These are phyloP conservation scores for Colletotrichum plurivorum DNA, from an alignment of 2,329 filamentous ascomycete genomes.

Conservation along the genomic window DNA sequence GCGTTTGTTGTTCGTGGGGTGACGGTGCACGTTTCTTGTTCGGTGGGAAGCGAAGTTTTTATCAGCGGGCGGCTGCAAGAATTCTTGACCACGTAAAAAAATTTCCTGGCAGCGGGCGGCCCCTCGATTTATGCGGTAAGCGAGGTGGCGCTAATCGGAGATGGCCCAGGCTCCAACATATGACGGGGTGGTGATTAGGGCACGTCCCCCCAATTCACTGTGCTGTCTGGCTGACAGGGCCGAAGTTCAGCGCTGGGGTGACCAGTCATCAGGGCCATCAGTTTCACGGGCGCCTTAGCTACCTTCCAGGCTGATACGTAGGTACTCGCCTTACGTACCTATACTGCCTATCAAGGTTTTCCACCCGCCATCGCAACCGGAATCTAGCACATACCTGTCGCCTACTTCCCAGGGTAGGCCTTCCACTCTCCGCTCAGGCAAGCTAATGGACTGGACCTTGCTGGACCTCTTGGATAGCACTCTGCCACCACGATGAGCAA, in stretches of 20 bases:
- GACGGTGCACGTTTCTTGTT: conserved; percentile 48
- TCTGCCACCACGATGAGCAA: no score
- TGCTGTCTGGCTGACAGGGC: not conserved
- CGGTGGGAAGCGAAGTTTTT: conserved; percentile 44
- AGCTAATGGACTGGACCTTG: no score
- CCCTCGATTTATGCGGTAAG: conserved; percentile 41
- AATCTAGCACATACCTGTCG: no score
- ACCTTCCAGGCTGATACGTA: no score
- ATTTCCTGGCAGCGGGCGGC: conserved; percentile 46
- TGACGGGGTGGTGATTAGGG: conserved; percentile 33
- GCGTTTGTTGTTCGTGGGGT: conserved; percentile 43
- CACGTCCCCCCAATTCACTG: conserved; percentile 33
- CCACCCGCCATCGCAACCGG: no score
- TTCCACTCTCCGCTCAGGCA: no score
- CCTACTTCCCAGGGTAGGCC: no score
- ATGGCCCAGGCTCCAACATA: conserved; percentile 5
- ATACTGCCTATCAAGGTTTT: no score
- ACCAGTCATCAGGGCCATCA: no score
- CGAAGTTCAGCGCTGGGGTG: not conserved
- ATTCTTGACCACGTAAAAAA: conserved; percentile 51
- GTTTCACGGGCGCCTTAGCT: no score
- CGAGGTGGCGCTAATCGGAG: conserved; percentile 38
- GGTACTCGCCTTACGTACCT: no score
- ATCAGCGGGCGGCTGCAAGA: conserved; percentile 32
- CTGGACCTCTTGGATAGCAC: no score